phyloP scores from a whole-genome alignment of 73 alveolate genomes.

The Symbiodinium natans region DNA sequence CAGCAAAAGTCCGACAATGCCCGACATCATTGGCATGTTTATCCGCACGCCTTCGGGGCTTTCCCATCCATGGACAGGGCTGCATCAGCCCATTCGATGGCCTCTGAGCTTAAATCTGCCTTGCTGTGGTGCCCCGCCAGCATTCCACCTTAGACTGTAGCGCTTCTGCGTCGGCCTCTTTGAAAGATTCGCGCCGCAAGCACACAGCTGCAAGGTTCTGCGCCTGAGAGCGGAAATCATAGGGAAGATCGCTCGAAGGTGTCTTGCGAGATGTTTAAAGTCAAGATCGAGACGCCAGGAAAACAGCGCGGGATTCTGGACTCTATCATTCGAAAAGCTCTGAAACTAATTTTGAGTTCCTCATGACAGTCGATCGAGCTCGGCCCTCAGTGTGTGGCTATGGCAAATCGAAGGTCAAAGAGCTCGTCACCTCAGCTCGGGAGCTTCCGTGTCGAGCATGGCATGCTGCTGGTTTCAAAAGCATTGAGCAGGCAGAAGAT shows the following conservation, averaged over 20 bases:
- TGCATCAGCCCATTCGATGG: slow-evolving; percentile 92
- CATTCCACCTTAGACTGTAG: not conserved
- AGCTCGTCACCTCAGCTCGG: slow-evolving; percentile 38
- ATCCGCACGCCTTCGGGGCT: slow-evolving; percentile 55
- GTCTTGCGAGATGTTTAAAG: too few relatives aligned
- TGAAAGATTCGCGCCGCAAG: slow-evolving; percentile 31
- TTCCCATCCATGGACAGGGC: slow-evolving; percentile 90
- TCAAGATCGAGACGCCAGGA: too few relatives aligned
- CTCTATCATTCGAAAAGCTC: too few relatives aligned
- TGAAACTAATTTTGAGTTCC: not conserved
- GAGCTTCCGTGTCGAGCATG: too few relatives aligned
- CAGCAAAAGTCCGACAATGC: too few relatives aligned
- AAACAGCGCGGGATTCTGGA: too few relatives aligned
- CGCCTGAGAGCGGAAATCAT: slow-evolving; percentile 2
- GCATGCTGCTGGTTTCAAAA: too few relatives aligned
- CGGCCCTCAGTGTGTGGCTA: slow-evolving; percentile 5
- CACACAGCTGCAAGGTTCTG: slow-evolving; percentile 84
- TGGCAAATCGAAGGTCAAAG: slow-evolving; percentile 71
- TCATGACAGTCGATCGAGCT: not conserved
- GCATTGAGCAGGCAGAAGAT: not conserved
- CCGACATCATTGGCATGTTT: not conserved
- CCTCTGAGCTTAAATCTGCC: not conserved
- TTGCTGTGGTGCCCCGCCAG: not conserved
- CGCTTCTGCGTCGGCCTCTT: slow-evolving; percentile 15
- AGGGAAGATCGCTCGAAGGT: too few relatives aligned